phyloP scores from a whole-genome alignment of 176 grass and related monocot genomes.

The Rhynchospora tenuis region DNA sequence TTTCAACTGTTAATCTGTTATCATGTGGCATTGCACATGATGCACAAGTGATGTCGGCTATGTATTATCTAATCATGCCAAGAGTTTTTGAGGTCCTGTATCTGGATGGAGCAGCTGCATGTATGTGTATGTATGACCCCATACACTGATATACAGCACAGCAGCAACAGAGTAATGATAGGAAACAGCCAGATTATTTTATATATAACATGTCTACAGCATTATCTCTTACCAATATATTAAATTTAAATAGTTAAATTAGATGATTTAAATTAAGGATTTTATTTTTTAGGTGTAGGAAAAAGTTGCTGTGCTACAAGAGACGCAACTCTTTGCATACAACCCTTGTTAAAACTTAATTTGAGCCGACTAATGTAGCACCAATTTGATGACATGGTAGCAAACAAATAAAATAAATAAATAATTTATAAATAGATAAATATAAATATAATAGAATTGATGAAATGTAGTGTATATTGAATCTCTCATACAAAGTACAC shows the following conservation, averaged over 20 bases:
- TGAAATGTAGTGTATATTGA: too few species aligned
- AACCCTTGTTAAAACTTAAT: too few species aligned
- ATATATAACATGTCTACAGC: not conserved
- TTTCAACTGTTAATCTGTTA: not conserved
- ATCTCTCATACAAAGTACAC: too few species aligned
- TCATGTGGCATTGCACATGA: slow-evolving; percentile 20
- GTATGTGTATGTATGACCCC: not conserved
- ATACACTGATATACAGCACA: not conserved
- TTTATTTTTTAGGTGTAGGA: too few species aligned
- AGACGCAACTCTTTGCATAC: too few species aligned
- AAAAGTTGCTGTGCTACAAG: too few species aligned
- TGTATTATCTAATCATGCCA: not conserved
- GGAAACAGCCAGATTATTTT: not conserved
- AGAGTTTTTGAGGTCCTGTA: not conserved
- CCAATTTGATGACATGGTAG: too few species aligned
- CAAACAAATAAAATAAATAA: too few species aligned
- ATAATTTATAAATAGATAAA: too few species aligned
- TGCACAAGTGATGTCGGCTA: slow-evolving; percentile 29
- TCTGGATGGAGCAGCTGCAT: not conserved
- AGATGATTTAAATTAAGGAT: not conserved
- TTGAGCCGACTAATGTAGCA: too few species aligned
- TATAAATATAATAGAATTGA: too few species aligned
- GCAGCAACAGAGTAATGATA: not conserved
- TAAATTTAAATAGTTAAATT: not conserved
- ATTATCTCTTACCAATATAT: not conserved